phyloP scores from a whole-genome alignment of 768 basidiomycete species.

The Serendipita sp. region DNA sequence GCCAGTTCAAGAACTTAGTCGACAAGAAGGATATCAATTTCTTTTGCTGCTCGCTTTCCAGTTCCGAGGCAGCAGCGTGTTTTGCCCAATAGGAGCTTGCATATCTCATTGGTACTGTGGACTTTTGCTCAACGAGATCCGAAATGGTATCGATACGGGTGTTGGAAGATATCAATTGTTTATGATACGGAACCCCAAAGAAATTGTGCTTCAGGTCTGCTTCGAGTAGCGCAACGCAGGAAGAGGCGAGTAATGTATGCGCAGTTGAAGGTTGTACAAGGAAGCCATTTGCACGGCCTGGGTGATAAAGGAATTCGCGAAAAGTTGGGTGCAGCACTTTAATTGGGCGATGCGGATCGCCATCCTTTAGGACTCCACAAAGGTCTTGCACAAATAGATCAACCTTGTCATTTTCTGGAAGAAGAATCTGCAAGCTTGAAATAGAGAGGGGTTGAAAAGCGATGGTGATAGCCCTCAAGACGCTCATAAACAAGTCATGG shows the following conservation, averaged over 20 bases:
- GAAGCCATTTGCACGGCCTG: background rate
- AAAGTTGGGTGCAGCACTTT: constrained; percentile 6
- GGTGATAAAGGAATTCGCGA: background rate
- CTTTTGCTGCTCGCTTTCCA: background rate
- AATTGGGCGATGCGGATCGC: background rate
- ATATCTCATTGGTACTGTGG: background rate
- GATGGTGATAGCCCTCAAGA: background rate
- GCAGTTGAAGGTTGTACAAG: background rate
- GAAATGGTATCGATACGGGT: no score
- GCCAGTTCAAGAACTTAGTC: background rate
- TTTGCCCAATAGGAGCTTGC: background rate
- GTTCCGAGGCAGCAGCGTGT: background rate
- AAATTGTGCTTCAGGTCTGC: no score
- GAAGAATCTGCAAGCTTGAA: background rate
- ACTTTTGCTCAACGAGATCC: no score
- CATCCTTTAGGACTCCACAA: background rate
- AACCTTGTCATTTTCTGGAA: background rate
- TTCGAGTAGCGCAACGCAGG: background rate
- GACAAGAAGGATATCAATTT: background rate
- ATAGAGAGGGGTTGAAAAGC: constrained; percentile 1
- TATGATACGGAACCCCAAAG: no score
- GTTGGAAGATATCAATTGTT: no score
- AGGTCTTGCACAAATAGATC: background rate
- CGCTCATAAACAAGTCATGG: background rate
- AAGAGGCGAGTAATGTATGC: background rate